phyloP scores from a whole-genome alignment of 345 rosid species.

The Cardiospermum halicacabum region DNA sequence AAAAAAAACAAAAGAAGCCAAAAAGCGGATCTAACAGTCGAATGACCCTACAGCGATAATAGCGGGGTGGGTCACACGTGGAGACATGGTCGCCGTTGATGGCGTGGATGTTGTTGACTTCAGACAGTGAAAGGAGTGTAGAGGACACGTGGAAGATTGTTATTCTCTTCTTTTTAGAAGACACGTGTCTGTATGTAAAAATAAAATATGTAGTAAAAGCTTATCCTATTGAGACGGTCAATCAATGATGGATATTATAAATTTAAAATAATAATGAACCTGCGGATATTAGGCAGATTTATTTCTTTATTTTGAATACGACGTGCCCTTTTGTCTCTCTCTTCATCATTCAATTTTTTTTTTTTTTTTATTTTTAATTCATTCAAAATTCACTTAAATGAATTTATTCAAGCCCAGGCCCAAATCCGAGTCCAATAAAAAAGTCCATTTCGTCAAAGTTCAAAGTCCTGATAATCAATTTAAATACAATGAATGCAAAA shows the following conservation, averaged over 20 bases:
- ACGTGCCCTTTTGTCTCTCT: background rate
- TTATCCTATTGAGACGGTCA: conserved; percentile 11
- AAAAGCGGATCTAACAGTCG: background rate
- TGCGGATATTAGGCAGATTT: background rate
- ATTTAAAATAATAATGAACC: conserved; percentile 8
- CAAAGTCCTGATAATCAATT: no score
- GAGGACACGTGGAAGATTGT: conserved; percentile 3
- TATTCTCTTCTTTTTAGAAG: background rate
- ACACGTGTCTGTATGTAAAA: conserved; percentile 2
- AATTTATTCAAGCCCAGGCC: no score
- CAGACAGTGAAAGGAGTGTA: background rate
- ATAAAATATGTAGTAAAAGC: background rate
- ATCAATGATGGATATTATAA: background rate
- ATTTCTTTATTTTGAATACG: conserved; percentile 5
- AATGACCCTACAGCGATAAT: background rate
- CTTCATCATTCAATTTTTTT: no score
- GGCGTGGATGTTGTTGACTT: conserved; percentile 11
- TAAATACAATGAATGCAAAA: no score
- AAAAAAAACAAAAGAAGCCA: background rate
- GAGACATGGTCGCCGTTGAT: conserved; percentile 5
- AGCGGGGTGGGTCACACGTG: conserved; percentile 6
- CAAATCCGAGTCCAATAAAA: no score
- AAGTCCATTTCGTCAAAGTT: no score
- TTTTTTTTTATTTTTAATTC: no score
- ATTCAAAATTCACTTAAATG: no score